Base-by-base conservation (phyloP, 805 yeast species). In the Saccharomycopsis microspora region DNA sequence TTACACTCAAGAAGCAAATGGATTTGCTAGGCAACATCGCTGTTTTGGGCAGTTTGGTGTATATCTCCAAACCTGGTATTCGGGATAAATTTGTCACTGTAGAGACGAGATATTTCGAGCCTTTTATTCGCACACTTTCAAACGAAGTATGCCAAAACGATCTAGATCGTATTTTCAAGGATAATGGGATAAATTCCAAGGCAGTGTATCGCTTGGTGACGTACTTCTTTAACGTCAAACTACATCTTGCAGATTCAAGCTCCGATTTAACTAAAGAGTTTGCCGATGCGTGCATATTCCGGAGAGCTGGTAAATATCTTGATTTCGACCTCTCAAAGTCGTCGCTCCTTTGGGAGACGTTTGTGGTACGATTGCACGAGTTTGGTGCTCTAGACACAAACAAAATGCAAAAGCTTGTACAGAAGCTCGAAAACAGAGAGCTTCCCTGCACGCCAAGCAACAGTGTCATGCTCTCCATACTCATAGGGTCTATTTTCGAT, bases 11-110 rank as follows among this genome's bases (percentile, higher is more conserved):
- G 7, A 1, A 44, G 6, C n/a, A 32, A n/a, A 31, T 47, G 4
- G 43, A 43, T 39, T 11, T 47, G 5, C 34, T 47, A 4, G 50
- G 50, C 27, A 44, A 36, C 9, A 31, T 47, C 39, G 32, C 41
- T 8, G 34, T 47, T 30, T 30, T 44, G 40, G 40, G 38, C 35
- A 7, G n/a, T n/a, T 38, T 42, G 39, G 28, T 35, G 11, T 11
- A 29, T 44, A 39, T 29, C 9, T 34, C 28, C 35, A 19, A 29
- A 30, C 38, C 29, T 33, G 37, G 30, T 19, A n/a, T 27, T 8
- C 37, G 27, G 8, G 7, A 32, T 32, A 31, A 39, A 27, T 29
- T 30, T n/a, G 11, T 34, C 36, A 30, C 29, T 3, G 32, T 48
- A 10, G 49, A 44, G 33, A 19, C 5, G 9, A 42, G 45, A 29